Conservation (phyloP, 2,329 filamentous ascomycete genomes). For the Ophiostoma sp. region DNA sequence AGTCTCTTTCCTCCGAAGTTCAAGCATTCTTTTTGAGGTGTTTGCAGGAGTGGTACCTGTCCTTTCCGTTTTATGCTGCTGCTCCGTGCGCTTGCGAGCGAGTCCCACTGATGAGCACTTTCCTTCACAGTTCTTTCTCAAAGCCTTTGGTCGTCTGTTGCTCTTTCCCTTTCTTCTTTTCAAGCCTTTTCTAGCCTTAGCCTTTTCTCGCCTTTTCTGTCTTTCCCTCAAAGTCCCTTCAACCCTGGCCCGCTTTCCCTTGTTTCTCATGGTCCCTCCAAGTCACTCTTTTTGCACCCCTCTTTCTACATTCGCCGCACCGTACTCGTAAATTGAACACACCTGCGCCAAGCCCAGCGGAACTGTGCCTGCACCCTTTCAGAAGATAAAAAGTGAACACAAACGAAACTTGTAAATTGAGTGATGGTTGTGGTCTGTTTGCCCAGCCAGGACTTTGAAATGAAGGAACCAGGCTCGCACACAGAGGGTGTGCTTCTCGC, state of each 20-base stretch:
- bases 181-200: neutral
- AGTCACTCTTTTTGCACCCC: conserved; percentile 4
- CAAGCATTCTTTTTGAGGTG: neutral
- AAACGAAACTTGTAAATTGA: neutral
- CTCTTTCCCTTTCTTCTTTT: neutral
- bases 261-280: neutral
- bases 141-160: neutral
- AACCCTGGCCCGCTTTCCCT: neutral
- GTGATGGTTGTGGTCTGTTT: neutral
- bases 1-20: neutral
- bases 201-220: neutral
- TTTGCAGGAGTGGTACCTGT: neutral
- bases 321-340: neutral
- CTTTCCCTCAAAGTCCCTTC: neutral
- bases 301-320: neutral
- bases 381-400: neutral
- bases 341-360: conserved; percentile 1
- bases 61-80: neutral
- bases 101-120: conserved; percentile 1
- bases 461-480: conserved; percentile 9
- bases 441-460: neutral
- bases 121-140: neutral
- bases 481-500: neutral
- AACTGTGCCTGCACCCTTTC: neutral
- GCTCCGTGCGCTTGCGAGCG: conserved; percentile 10